phyloP scores from a whole-genome alignment of 129 eudicot genomes.

The Artemisia annua region DNA sequence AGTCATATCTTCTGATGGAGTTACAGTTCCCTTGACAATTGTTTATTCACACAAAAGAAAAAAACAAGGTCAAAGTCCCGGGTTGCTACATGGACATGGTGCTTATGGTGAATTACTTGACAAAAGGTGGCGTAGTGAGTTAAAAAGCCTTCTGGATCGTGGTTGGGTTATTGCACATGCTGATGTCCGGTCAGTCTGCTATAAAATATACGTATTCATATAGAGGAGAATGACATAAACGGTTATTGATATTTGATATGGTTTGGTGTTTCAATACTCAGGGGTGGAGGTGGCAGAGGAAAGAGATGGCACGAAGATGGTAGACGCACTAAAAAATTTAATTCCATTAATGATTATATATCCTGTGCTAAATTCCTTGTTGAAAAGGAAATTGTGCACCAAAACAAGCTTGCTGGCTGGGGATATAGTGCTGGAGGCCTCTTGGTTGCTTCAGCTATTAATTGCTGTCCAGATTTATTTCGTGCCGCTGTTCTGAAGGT shows the following conservation, averaged over 20 bases:
- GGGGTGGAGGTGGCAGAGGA: constrained; percentile 98
- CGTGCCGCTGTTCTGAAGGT: constrained; percentile 94
- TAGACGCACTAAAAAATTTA: constrained; percentile 53
- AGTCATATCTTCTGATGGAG: constrained; percentile 77
- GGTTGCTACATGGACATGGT: constrained; percentile 92
- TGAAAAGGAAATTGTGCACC: constrained; percentile 60
- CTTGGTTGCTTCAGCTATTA: constrained; percentile 87
- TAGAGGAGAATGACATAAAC: neutral
- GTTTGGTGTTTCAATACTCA: constrained; percentile 34
- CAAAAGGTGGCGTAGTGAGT: constrained; percentile 87
- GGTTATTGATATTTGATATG: constrained; percentile 7
- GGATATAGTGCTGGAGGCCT: constrained; percentile 98
- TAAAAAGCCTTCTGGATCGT: constrained; percentile 91
- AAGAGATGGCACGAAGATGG: constrained; percentile 89
- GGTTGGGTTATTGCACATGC: constrained; percentile 99
- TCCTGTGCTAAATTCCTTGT: constrained; percentile 75
- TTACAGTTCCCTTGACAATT: constrained; percentile 66
- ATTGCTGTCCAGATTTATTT: constrained; percentile 68
- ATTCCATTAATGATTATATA: constrained; percentile 66
- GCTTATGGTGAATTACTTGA: constrained; percentile 95
- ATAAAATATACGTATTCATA: neutral
- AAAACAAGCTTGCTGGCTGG: constrained; percentile 87
- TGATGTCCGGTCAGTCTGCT: constrained; percentile 76
- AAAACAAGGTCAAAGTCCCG: constrained; percentile 59
- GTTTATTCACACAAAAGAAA: constrained; percentile 66